phyloP scores from a whole-genome alignment of 2,329 filamentous ascomycete genomes.

The Pseudopyricularia cyperi region DNA sequence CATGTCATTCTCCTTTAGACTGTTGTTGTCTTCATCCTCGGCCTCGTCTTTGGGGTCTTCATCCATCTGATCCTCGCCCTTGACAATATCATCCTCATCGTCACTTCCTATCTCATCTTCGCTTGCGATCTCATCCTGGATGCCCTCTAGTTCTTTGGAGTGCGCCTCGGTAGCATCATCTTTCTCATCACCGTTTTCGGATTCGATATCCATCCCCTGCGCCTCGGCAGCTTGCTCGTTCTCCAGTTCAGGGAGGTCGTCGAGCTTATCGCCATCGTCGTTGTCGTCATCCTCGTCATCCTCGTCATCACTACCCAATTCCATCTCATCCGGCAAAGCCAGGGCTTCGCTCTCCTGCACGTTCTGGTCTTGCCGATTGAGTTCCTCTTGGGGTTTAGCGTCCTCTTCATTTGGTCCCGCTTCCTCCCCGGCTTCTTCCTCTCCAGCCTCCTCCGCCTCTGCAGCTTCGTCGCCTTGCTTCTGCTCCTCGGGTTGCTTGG shows the following conservation, averaged over 20 bases:
- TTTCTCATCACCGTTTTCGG: constrained; percentile 27
- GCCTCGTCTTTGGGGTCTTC: constrained; percentile 20
- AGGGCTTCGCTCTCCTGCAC: constrained; percentile 70
- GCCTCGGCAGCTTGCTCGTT: constrained; percentile 14
- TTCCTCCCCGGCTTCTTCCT: constrained; percentile 44
- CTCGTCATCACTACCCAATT: constrained; percentile 61
- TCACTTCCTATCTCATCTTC: constrained; percentile 17
- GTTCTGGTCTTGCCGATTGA: constrained; percentile 56
- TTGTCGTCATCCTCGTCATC: constrained; percentile 30
- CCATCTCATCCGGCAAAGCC: constrained; percentile 78
- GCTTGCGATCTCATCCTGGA: constrained; percentile 44
- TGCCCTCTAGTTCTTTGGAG: constrained; percentile 36
- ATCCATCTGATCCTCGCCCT: constrained; percentile 26
- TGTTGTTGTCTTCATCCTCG: constrained; percentile 22
- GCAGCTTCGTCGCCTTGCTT: constrained; percentile 23
- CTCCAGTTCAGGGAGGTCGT: constrained; percentile 38
- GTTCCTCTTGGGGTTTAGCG: constrained; percentile 38
- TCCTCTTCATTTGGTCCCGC: constrained; percentile 48
- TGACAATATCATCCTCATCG: constrained; percentile 15
- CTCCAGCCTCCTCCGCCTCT: constrained; percentile 29
- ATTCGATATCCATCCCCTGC: constrained; percentile 18
- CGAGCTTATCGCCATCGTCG: constrained; percentile 38
- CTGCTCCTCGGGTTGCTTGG: constrained; percentile 34
- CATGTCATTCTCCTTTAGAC: constrained; percentile 26
- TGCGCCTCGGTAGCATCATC: constrained; percentile 7